Percentiles rank a stretch among this genome's conserved stretches.
phyloP scores from a whole-genome alignment of 2,329 filamentous ascomycete species.

The Trichoderma arundinaceum region DNA sequence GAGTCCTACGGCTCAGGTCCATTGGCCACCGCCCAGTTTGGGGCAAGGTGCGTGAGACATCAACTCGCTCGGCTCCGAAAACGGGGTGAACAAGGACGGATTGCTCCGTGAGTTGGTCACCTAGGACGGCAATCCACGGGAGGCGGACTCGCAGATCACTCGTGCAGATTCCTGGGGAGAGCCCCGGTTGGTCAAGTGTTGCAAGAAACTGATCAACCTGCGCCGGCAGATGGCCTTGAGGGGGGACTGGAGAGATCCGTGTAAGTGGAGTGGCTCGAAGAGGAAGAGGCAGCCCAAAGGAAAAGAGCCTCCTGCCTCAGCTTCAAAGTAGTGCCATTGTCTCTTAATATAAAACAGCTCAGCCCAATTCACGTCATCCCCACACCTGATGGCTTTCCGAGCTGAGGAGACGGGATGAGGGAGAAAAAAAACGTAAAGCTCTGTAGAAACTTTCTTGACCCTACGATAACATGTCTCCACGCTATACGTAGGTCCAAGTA shows the following conservation, averaged over 20 bases:
- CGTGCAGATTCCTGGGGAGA: background rate
- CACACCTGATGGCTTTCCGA: constrained; percentile 2
- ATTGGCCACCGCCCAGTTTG: background rate
- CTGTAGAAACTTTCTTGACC: background rate
- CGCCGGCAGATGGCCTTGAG: background rate
- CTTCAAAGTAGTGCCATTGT: background rate
- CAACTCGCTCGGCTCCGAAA: background rate
- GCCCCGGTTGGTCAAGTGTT: background rate
- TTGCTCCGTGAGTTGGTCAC: background rate
- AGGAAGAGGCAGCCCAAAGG: constrained; percentile 16
- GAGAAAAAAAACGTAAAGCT: background rate
- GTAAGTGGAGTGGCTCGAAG: background rate
- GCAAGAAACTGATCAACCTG: background rate
- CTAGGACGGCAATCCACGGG: background rate
- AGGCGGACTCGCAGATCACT: constrained; percentile 13
- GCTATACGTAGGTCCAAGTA: background rate
- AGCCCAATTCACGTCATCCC: background rate
- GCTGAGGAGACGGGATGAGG: background rate
- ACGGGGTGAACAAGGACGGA: background rate
- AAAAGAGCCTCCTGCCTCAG: background rate
- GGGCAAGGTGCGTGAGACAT: background rate
- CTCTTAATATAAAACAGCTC: background rate
- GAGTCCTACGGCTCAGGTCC: background rate
- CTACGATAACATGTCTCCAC: background rate
- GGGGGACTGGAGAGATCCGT: background rate